These are phyloP conservation scores for Gossypium turneri DNA, from an alignment of 345 rosid species.

Conservation along the genomic window DNA sequence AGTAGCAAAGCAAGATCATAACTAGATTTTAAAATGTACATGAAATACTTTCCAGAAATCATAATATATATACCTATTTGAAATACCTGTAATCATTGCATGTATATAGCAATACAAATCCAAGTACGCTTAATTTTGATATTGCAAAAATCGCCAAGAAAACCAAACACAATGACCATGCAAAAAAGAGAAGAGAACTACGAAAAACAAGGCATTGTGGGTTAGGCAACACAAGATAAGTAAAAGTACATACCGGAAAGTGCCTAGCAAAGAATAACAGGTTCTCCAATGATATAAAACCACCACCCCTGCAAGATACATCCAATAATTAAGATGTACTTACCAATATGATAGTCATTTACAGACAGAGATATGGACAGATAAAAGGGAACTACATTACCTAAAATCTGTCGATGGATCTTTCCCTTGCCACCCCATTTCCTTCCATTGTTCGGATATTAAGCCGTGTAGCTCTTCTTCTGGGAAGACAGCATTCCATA, in stretches of 20 bases:
- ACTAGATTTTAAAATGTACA: neutral
- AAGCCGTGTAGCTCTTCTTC: constrained; percentile 79
- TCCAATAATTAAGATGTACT: constrained; percentile 8
- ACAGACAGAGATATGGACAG: constrained; percentile 1
- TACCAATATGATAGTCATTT: neutral
- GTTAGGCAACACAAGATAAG: neutral
- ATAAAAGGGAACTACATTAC: constrained; percentile 27
- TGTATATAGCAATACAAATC: neutral
- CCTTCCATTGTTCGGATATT: constrained; percentile 99
- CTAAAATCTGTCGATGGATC: constrained; percentile 99
- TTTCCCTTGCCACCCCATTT: constrained; percentile 99
- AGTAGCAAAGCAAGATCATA: neutral
- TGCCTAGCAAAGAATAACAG: constrained; percentile 77
- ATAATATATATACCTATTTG: neutral
- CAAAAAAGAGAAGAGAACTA: neutral
- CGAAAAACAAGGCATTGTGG: neutral
- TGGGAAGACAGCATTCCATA: constrained; percentile 91
- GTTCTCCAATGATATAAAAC: constrained; percentile 96
- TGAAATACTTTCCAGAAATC: neutral
- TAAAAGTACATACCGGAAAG: constrained; percentile 54
- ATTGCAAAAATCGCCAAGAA: neutral
- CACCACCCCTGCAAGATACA: constrained; percentile 83
- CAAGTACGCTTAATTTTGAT: neutral
- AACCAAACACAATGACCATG: neutral
- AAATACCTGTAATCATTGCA: neutral